A percentile compares a stretch with the other conserved stretches of the same genome.
Conservation (phyloP, 2,329 filamentous ascomycete species). For the Clarireedia monteithiana region DNA sequence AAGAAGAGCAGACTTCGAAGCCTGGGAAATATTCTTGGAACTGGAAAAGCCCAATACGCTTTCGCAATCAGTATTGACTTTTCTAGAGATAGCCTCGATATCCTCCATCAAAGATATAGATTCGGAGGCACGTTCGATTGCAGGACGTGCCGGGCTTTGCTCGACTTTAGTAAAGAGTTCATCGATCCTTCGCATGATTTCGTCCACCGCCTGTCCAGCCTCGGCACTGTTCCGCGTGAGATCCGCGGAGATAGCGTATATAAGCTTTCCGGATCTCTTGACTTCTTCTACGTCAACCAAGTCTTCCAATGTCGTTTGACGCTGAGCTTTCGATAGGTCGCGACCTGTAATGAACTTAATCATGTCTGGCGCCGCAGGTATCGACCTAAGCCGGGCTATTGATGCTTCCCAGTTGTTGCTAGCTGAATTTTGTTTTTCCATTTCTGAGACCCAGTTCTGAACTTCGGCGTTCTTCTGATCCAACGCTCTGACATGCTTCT, state of each 20-base stretch:
- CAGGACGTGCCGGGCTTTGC: conserved; percentile 45
- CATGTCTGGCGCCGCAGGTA: conserved; percentile 60
- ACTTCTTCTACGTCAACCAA: conserved; percentile 70
- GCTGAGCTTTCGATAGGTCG: conserved; percentile 35
- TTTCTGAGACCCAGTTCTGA: conserved; percentile 60
- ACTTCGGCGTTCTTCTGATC: conserved; percentile 66
- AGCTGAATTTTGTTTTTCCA: conserved; percentile 61
- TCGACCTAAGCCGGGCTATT: conserved; percentile 53
- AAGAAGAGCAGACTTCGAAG: conserved; percentile 54
- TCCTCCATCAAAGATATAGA: conserved; percentile 67
- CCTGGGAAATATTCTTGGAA: conserved; percentile 56
- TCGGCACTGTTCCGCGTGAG: conserved; percentile 53
- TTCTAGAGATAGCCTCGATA: conserved; percentile 76
- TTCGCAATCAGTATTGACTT: conserved; percentile 80
- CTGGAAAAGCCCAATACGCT: conserved; percentile 62
- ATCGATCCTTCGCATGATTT: conserved; percentile 55
- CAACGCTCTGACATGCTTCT: conserved; percentile 63
- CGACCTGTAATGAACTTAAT: conserved; percentile 54
- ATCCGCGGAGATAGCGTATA: conserved; percentile 47
- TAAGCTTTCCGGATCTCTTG: conserved; percentile 61
- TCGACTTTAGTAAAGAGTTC: conserved; percentile 56
- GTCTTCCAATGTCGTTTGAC: conserved; percentile 58
- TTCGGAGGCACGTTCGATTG: conserved; percentile 52
- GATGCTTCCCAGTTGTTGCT: conserved; percentile 61
- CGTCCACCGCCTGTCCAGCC: conserved; percentile 51